Evolutionary conservation across 2,329 filamentous ascomycete genomes (phyloP), one percentile per base, ranked within the genome.

Genomic region (Ophiocordyceps camponoti-rufipedis): DNA sequence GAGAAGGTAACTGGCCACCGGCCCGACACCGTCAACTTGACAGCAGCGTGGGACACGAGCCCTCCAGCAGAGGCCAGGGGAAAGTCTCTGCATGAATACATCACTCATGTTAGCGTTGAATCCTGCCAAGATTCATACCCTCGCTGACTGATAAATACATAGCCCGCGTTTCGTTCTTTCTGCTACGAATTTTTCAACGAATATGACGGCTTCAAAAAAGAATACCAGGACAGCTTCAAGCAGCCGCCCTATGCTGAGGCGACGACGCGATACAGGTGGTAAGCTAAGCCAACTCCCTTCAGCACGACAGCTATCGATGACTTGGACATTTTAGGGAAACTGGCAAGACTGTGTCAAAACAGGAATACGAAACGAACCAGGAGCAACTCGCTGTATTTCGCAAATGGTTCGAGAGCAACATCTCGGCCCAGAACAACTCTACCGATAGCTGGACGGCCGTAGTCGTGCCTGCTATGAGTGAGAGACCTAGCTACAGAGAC

Each of bases 111-210:
- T 40, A 48, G 55, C 4, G 4, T 19, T 18, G 4, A 6, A 9
- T 28, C 8, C n/a, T 3, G 11, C 12, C 4, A 5, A 40, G 9
- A 12, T 3, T 2, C 14, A 42, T 16, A 42, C 10, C 18, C 19
- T 9, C 10, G 46, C 32, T 14, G 29, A 43, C 43, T 19, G 18
- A 16, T 19, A 18, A 13, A 7, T 3, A 19, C 10, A 12, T 14
- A 64, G 59, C 55, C 55, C 3, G 51, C 57, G 1, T 62, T 59
- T 29, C 46, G 48, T 2, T 53, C 53, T 1, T 59, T 58, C 44
- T 61, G 57, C 44, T 57, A 58, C 49, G 59, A 60, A 8, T 62
- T 59, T 44, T 60, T 56, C 44, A 52, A 58, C 39, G 45, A 51
- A 5, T 62, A 58, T 45, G 49, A 55, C 14, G 41, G 45, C 0